A percentile compares a stretch with the other conserved stretches of the same genome.
phyloP scores from a whole-genome alignment of 768 basidiomycete genomes.

The Tulasnella sp. region DNA sequence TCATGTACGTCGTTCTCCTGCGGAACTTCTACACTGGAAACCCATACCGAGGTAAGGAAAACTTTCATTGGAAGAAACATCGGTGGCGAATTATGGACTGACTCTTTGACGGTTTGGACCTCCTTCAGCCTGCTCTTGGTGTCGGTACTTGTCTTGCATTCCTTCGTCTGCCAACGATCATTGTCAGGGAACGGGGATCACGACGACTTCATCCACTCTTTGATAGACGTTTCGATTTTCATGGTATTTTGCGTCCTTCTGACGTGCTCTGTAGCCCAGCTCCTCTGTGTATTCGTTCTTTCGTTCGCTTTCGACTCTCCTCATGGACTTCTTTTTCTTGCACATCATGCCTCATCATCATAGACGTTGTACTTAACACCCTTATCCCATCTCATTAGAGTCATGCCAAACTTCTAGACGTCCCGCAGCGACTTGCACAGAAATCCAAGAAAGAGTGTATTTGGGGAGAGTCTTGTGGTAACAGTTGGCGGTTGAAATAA shows the following conservation, averaged over 20 bases:
- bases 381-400: not conserved
- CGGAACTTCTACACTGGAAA: slow-evolving; percentile 86
- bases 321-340: not conserved
- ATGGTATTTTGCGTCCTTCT: not conserved
- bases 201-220: not conserved
- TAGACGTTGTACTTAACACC: not conserved
- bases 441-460: not conserved
- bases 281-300: not conserved
- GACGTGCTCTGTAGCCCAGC: not conserved
- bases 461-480: not conserved
- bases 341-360: not conserved
- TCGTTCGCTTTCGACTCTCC: not conserved
- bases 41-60: slow-evolving; percentile 64
- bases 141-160: slow-evolving; percentile 83
- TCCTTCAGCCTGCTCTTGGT: slow-evolving; percentile 63
- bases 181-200: slow-evolving; percentile 25
- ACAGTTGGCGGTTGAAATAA: not conserved
- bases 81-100: too few relatives aligned
- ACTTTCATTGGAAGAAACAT: not conserved
- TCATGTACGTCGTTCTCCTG: slow-evolving; percentile 71
- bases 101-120: slow-evolving; percentile 3
- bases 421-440: not conserved
- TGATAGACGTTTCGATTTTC: not conserved
- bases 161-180: slow-evolving; percentile 42
- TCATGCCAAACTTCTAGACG: not conserved